Evolutionary conservation across 192 early-diverging fungal genomes (phyloP).

Genomic region (Spinellus fusiger): DNA sequence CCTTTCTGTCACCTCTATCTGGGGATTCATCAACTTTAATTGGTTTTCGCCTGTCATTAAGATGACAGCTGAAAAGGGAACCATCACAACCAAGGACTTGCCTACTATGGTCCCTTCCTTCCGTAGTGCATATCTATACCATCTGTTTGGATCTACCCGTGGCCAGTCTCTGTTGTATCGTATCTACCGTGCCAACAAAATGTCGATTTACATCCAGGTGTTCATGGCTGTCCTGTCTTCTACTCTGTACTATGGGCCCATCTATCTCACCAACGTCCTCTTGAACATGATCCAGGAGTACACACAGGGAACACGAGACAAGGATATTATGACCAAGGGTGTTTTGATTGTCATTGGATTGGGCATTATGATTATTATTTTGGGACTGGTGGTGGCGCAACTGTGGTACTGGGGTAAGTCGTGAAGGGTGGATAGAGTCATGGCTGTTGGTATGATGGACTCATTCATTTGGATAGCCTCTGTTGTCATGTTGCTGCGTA

Average conservation of each 20-base stretch:
- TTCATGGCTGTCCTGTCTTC: constrained; percentile 2
- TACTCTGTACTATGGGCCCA: constrained; percentile 9
- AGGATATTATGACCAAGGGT: constrained; percentile 41
- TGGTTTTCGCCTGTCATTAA: constrained; percentile 36
- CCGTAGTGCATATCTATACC: constrained; percentile 30
- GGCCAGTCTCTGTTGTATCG: constrained; percentile 2
- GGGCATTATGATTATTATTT: constrained; percentile 41
- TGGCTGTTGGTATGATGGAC: too few species aligned
- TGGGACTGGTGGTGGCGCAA: constrained; percentile 28
- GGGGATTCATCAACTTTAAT: constrained; percentile 29
- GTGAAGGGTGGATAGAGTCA: not conserved
- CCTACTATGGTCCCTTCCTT: constrained; percentile 27
- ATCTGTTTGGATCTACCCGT: constrained; percentile 24
- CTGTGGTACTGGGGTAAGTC: constrained; percentile 31
- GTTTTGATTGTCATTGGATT: constrained; percentile 51
- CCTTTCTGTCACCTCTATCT: constrained; percentile 21
- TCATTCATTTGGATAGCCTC: constrained; percentile 6
- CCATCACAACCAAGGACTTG: constrained; percentile 31
- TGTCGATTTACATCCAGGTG: not conserved
- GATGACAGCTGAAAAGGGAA: constrained; percentile 28
- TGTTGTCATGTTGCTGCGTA: constrained; percentile 23
- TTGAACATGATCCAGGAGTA: constrained; percentile 12
- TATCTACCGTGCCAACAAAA: constrained; percentile 1
- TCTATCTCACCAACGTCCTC: constrained; percentile 27
- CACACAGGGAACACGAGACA: not conserved